Percentiles rank a stretch among this genome's conserved stretches.
phyloP scores from a whole-genome alignment of 23 red algal genomes.

The Rhodosorus marinus region DNA sequence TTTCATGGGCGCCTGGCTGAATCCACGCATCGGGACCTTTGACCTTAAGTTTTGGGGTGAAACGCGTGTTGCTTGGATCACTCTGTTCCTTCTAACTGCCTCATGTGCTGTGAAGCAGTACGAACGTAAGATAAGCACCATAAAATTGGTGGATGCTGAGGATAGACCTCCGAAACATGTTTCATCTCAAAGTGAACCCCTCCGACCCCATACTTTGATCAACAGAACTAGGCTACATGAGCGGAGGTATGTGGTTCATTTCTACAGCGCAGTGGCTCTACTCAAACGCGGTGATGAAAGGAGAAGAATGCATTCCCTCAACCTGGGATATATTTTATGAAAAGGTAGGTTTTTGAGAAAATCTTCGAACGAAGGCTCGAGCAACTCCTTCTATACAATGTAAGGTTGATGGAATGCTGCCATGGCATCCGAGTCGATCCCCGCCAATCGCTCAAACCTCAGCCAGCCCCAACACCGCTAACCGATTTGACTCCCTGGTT shows the following conservation, averaged over 20 bases:
- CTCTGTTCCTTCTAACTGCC: constrained; percentile 33
- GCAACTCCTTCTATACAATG: too few species aligned
- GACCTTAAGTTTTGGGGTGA: constrained; percentile 69
- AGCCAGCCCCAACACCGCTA: too few species aligned
- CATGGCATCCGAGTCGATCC: too few species aligned
- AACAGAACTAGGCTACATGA: constrained; percentile 45
- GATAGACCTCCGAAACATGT: constrained; percentile 13
- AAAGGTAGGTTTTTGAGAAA: too few species aligned
- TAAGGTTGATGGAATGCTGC: too few species aligned
- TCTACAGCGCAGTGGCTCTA: background rate
- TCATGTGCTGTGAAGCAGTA: constrained; percentile 38
- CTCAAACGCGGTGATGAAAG: background rate
- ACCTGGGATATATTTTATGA: background rate
- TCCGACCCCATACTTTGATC: constrained; percentile 36
- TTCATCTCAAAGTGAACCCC: constrained; percentile 41
- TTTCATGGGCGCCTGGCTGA: constrained; percentile 78
- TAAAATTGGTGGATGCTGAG: constrained; percentile 49
- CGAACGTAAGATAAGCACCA: constrained; percentile 67
- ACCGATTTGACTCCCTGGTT: too few species aligned
- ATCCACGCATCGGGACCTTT: constrained; percentile 48
- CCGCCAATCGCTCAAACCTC: too few species aligned
- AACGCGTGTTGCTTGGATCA: background rate
- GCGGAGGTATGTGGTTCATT: background rate
- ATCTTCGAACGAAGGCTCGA: too few species aligned
- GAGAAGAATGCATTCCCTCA: background rate